Base-by-base conservation (phyloP, 257 asterid genomes). In the Vinca minor region DNA sequence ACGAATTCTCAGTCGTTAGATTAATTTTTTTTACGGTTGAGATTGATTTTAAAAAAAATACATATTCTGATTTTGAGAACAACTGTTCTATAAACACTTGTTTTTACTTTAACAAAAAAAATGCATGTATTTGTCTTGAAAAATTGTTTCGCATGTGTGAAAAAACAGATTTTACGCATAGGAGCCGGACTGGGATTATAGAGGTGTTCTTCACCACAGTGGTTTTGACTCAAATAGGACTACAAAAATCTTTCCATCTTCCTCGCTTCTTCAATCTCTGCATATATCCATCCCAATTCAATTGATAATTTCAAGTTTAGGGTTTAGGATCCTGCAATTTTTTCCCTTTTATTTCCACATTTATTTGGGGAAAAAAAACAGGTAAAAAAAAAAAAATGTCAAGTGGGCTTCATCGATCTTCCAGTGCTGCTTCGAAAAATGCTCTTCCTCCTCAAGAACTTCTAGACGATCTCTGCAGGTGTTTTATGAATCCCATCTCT, bases 391-490 rank as follows among this genome's bases (percentile, higher is more conserved):
- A 18, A 42, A 73, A 54, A 60, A 84, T 89, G 96, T 73, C 87
- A 36, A 26, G 85, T n/a, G 91, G 84, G 65, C 73, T 84, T 17
- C 67, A 77, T 71, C 83, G 94, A 83, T 80, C 90, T 70, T 67
- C 87, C 38, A 77, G 82, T 71, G 75, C 91, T 72, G 41, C 88
- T 20, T 79, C 84, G 57, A 89, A 93, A 74, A 82, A 80, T 63
- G 83, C 82, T 23, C 91, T 93, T 4, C 98, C 97, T 73, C 95
- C 98, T 63, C 93, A 89, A 77, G 98, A 93, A 78, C 94, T 89
- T 54, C 87, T 89, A 32, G 95, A 89, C 78, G 97, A 93, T 84
- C 95, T 93, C 61, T 93, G 98, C 94, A 93, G 95, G 97, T 89
- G 4, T 25, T 1, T 36, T 6, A 17, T 29, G 23, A 55, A 15